These are phyloP conservation scores for Neospermospora avenae DNA, from an alignment of 2,329 filamentous ascomycete genomes.

Conservation along the genomic window DNA sequence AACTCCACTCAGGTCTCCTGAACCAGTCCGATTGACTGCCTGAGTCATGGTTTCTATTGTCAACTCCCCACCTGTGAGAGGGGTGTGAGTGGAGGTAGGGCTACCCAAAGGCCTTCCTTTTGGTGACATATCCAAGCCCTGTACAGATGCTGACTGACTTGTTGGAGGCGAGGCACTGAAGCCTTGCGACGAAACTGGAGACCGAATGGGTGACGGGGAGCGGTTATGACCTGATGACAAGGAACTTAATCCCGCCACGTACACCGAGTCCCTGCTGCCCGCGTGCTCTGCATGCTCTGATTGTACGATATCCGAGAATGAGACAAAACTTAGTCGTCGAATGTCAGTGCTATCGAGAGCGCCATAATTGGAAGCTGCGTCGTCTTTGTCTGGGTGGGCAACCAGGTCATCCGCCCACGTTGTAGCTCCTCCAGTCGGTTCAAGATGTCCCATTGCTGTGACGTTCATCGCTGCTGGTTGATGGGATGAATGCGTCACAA, in stretches of 20 bases:
- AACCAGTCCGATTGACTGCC: conserved; percentile 79
- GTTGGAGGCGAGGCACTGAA: conserved; percentile 68
- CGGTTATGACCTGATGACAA: conserved; percentile 55
- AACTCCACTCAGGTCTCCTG: conserved; percentile 65
- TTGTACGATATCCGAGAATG: conserved; percentile 93
- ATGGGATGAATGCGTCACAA: conserved; percentile 81
- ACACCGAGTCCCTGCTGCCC: conserved; percentile 65
- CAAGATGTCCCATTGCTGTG: conserved; percentile 44
- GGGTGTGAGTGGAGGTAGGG: conserved; percentile 54
- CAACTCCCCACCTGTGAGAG: conserved; percentile 63
- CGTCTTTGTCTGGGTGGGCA: conserved; percentile 50
- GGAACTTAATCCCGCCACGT: conserved; percentile 65
- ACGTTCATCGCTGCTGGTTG: conserved; percentile 73
- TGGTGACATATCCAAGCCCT: conserved; percentile 70
- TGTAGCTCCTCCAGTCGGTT: conserved; percentile 33
- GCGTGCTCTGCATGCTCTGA: conserved; percentile 67
- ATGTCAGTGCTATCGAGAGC: conserved; percentile 75
- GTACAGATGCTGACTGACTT: conserved; percentile 71
- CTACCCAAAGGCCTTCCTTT: conserved; percentile 55
- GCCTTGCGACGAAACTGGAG: conserved; percentile 71
- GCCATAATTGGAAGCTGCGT: conserved; percentile 72
- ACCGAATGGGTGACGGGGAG: conserved; percentile 77
- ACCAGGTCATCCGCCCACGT: conserved; percentile 44
- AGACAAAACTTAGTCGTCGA: conserved; percentile 87
- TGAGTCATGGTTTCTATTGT: conserved; percentile 94